These are phyloP conservation scores for carrot (Daucus carota) DNA, from an alignment of 129 eudicot species.

Conservation along the genomic window DNA sequence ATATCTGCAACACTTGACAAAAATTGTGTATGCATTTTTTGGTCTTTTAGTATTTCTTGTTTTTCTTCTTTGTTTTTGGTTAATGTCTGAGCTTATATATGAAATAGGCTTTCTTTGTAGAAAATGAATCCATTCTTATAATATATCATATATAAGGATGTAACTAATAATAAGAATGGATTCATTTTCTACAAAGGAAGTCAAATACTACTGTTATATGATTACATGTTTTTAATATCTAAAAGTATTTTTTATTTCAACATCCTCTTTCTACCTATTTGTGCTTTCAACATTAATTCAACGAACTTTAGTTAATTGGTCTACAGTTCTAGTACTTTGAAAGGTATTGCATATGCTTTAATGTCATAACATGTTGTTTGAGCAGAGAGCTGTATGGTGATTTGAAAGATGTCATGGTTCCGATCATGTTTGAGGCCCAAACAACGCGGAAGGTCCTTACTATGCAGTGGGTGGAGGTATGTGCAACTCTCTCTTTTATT, in stretches of 20 bases:
- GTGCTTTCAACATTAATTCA: background rate
- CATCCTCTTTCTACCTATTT: background rate
- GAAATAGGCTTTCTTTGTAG: background rate
- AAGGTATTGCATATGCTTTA: constrained; percentile 1
- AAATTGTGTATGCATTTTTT: background rate
- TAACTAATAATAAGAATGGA: background rate
- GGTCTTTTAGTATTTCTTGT: background rate
- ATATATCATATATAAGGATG: background rate
- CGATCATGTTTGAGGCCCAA: constrained; percentile 56
- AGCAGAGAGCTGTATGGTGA: constrained; percentile 77
- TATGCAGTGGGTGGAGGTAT: constrained; percentile 99
- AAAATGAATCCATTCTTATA: background rate
- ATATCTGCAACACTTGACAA: background rate
- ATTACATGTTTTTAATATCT: background rate
- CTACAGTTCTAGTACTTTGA: background rate
- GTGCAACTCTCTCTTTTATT: constrained; percentile 9
- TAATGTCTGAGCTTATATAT: too few relatives aligned
- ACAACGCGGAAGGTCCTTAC: constrained; percentile 80
- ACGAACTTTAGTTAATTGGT: background rate
- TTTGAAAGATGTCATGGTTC: constrained; percentile 85
- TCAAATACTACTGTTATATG: background rate
- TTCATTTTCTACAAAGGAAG: background rate
- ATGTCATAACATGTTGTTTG: constrained; percentile 10
- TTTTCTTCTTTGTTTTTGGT: too few relatives aligned
- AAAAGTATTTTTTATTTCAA: background rate